Conservation (phyloP, 2,329 filamentous ascomycete species). For the Penicillium concentricum region DNA sequence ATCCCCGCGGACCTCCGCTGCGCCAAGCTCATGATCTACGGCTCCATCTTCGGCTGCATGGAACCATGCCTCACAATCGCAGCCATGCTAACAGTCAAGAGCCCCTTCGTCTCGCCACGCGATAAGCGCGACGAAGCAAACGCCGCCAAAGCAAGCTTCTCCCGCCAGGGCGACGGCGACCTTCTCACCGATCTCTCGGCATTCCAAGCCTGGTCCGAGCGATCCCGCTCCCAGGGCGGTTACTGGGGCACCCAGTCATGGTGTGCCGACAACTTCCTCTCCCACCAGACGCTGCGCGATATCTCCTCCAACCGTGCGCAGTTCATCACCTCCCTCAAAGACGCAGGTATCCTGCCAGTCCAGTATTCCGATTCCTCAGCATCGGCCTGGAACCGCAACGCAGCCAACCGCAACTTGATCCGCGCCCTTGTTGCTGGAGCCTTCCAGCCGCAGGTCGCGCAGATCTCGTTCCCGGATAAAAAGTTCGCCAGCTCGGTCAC, state of each 20-base stretch:
- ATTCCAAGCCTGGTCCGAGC: conserved; percentile 76
- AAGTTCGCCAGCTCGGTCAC: conserved; percentile 87
- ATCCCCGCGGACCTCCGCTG: conserved; percentile 91
- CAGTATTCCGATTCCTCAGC: conserved; percentile 42
- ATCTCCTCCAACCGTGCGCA: conserved; percentile 84
- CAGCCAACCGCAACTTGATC: conserved; percentile 52
- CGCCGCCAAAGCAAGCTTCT: conserved; percentile 72
- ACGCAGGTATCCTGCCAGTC: conserved; percentile 73
- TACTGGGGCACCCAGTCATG: conserved; percentile 58
- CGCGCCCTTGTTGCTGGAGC: conserved; percentile 71
- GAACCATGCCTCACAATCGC: conserved; percentile 87
- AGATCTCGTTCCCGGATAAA: conserved; percentile 92
- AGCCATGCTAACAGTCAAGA: conserved; percentile 84
- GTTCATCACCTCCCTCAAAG: conserved; percentile 80
- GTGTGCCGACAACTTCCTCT: conserved; percentile 84
- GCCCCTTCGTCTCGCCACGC: conserved; percentile 80
- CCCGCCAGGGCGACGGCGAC: conserved; percentile 71
- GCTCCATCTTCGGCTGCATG: conserved; percentile 87
- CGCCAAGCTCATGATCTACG: conserved; percentile 93
- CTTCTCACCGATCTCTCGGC: conserved; percentile 82
- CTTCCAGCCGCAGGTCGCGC: conserved; percentile 81
- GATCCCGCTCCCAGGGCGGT: conserved; percentile 50
- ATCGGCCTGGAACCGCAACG: conserved; percentile 31
- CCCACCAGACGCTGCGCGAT: conserved; percentile 77
- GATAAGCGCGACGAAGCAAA: conserved; percentile 81